Evolutionary conservation across 2,329 filamentous ascomycete genomes (phyloP).

Genomic region (Reticulascus tulasneorum): DNA sequence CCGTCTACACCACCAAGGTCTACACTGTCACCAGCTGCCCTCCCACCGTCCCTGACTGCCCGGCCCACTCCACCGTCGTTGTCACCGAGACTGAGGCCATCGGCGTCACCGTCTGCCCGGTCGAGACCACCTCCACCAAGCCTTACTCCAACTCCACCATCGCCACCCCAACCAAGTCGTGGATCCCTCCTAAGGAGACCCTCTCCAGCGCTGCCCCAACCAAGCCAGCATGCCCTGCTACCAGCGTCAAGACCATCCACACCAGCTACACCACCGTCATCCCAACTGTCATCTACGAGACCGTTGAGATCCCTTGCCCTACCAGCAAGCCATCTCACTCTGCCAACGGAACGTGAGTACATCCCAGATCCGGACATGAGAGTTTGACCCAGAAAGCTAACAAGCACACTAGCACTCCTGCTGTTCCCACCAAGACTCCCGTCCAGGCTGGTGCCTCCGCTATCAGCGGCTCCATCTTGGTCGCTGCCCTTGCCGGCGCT

Average conservation of each 20-base stretch:
- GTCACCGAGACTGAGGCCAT: slow-evolving; percentile 34
- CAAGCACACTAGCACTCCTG: slow-evolving; percentile 15
- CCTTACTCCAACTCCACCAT: slow-evolving; percentile 18
- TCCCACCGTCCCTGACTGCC: slow-evolving; percentile 60
- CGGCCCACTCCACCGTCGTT: slow-evolving; percentile 35
- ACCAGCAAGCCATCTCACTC: slow-evolving; percentile 23
- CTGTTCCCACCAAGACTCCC: slow-evolving; percentile 25
- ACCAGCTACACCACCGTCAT: slow-evolving; percentile 54
- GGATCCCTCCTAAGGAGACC: slow-evolving; percentile 8
- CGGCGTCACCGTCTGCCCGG: slow-evolving; percentile 41
- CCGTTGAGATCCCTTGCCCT: slow-evolving; percentile 36
- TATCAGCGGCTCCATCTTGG: slow-evolving; percentile 48
- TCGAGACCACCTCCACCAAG: slow-evolving; percentile 14
- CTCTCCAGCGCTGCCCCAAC: slow-evolving; percentile 11
- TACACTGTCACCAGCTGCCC: slow-evolving; percentile 60
- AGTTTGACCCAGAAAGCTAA: no score
- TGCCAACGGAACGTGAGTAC: slow-evolving; percentile 26
- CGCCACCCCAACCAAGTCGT: slow-evolving; percentile 17
- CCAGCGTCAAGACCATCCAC: slow-evolving; percentile 48
- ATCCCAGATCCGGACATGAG: not conserved
- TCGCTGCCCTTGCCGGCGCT: slow-evolving; percentile 53
- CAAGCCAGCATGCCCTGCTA: slow-evolving; percentile 22
- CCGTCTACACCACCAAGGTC: slow-evolving; percentile 55
- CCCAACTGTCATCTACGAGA: slow-evolving; percentile 49
- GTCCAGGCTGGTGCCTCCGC: slow-evolving; percentile 50